These are phyloP conservation scores for Lanmaoa pseudosensibilis DNA, from an alignment of 768 basidiomycete species.

Conservation along the genomic window DNA sequence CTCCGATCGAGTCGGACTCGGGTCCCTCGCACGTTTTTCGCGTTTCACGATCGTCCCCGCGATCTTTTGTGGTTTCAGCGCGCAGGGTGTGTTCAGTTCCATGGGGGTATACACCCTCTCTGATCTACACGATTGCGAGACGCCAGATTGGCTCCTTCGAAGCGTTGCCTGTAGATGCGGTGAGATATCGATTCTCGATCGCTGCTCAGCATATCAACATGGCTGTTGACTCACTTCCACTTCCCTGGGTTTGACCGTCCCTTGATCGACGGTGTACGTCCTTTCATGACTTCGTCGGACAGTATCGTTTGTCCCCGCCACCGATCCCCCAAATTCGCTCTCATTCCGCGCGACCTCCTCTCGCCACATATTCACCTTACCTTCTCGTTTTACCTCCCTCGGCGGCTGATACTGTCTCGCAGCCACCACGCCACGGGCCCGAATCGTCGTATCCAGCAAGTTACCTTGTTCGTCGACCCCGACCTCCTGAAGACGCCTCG, in stretches of 20 bases:
- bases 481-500: conserved; percentile 38
- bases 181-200: not conserved
- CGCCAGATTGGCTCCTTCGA: conserved; percentile 20
- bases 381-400: conserved; percentile 19
- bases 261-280: conserved; percentile 11
- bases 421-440: conserved; percentile 2
- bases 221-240: conserved; percentile 20
- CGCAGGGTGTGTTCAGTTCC: conserved; percentile 17
- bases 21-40: conserved; percentile 19
- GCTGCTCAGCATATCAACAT: not conserved
- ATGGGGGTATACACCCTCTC: conserved; percentile 25
- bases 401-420: conserved; percentile 5
- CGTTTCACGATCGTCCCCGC: conserved; percentile 12
- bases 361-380: conserved; percentile 55
- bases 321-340: conserved; percentile 25
- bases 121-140: conserved; percentile 25
- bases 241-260: conserved; percentile 19
- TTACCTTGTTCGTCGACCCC: conserved; percentile 32
- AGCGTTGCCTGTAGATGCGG: conserved; percentile 16
- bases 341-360: conserved; percentile 49
- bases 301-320: conserved; percentile 14
- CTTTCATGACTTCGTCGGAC: conserved; percentile 13
- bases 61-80: conserved; percentile 21
- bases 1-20: conserved; percentile 34
- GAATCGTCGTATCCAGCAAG: conserved; percentile 19